Evolutionary conservation across 2,329 filamentous ascomycete species (phyloP).

Genomic region (Penicillium sp.): DNA sequence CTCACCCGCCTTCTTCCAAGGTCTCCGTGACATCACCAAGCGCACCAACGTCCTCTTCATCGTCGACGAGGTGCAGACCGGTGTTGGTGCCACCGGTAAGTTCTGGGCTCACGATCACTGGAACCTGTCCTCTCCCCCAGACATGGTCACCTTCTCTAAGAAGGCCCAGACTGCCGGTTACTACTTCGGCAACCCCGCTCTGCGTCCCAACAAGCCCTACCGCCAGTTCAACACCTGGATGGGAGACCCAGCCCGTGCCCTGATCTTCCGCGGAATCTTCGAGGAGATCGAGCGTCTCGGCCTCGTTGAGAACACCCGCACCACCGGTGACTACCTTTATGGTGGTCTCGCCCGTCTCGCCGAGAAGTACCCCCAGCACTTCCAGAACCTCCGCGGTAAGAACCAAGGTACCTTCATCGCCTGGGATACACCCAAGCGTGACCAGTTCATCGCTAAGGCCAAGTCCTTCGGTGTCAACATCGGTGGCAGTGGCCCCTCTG

Average conservation of each 20-base stretch:
- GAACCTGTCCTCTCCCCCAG: constrained; percentile 73
- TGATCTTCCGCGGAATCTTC: constrained; percentile 84
- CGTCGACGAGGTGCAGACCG: constrained; percentile 92
- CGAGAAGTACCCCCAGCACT: constrained; percentile 68
- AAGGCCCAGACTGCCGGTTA: constrained; percentile 93
- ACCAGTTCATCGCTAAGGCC: constrained; percentile 69
- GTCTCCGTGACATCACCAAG: constrained; percentile 73
- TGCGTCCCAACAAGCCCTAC: constrained; percentile 89
- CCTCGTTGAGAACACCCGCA: constrained; percentile 75
- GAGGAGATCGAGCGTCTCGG: constrained; percentile 72
- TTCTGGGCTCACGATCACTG: constrained; percentile 99
- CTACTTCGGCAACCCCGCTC: constrained; percentile 77
- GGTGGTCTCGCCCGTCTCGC: constrained; percentile 65
- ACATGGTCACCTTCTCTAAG: constrained; percentile 95
- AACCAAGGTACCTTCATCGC: constrained; percentile 89
- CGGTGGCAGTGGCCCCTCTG: constrained; percentile 71
- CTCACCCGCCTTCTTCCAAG: constrained; percentile 79
- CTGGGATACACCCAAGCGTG: constrained; percentile 71
- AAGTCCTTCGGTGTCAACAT: constrained; percentile 82
- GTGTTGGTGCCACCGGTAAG: constrained; percentile 85
- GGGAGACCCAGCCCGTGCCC: constrained; percentile 80
- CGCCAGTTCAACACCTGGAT: constrained; percentile 98
- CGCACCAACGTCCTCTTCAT: constrained; percentile 70
- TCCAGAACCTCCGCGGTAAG: constrained; percentile 82
- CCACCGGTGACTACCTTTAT: constrained; percentile 76